Base-by-base conservation (phyloP, 2,329 filamentous ascomycete genomes). In the Diaporthe citri region DNA sequence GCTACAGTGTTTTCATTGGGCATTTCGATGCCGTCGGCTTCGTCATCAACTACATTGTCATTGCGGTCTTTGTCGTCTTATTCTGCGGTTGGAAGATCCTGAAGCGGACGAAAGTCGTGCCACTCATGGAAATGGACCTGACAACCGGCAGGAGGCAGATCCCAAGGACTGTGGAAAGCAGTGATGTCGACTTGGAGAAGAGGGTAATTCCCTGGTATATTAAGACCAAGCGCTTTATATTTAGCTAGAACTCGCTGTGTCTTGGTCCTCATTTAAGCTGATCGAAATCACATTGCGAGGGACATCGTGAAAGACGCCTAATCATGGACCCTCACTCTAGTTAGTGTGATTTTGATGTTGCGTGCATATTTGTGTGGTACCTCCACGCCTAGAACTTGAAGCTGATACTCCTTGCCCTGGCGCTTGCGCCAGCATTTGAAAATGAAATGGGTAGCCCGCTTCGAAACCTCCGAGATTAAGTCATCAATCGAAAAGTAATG, bases 21-120 rank as follows among this genome's bases (percentile, higher is more conserved):
- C 88, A 87, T 0, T 90, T 88, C 77, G 85, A 84, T 43, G 83
- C 85, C 0, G 85, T 86, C 1, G 84, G 83, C 12, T 90, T 90
- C 77, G 87, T 91, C 41, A 85, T 89, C 69, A 88, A 87, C 75
- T 91, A 90, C 77, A 87, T 90, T 71, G 83, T 90, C 77, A 76
- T 90, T 1, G 87, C 87, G 1, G 80, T 90, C 3, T 90, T 90
- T 74, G 81, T 82, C 1, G 73, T 87, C 2, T 84, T 88, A 34
- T 86, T 84, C 48, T 75, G 86, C 25, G 82, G 81, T 0, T 90
- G 87, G 79, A 90, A 89, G 76, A 75, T 88, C 13, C 82, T 80
- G 74, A 81, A 83, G 73, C 46, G 51, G 36, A 74, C 73, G 22
- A 72, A 66, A 22, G 13, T 74, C 8, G 73, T 74, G 10, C 25